Evolutionary conservation across 805 yeast species (phyloP), one percentile per base, ranked within the genome.

Genomic region (Candida takata): DNA sequence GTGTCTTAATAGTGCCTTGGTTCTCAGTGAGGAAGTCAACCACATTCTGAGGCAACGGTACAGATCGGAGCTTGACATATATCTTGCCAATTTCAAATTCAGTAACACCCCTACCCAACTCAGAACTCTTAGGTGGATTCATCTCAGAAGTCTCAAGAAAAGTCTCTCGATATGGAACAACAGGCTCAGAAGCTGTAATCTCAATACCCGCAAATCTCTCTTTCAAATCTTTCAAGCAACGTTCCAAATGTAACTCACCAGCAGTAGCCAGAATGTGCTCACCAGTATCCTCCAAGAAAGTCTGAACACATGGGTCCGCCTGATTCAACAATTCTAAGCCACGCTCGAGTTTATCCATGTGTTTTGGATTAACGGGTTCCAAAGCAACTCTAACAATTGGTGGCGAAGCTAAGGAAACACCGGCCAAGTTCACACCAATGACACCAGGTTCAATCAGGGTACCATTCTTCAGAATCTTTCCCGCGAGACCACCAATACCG

Each of bases 371-470:
- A 5, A 74, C 80, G 1, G 99, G 96, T 55, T 92, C 99, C n/a
- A 92, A 65, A 0, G 98, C 97, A 23, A 92, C 95, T 45, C 87
- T 77, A 47, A 92, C 85, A 54, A 92, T 90, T 1, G 98, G 98
- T 23, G 86, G 84, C n/a, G 83, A 74, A 12, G 81, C 72, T 36
- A 77, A 60, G 37, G 77, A 81, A 14, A 86, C 66, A 45, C 85
- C 82, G 0, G 95, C 95, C 34, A 80, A 63, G 47, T 81, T 81
- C n/a, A 78, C 77, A 27, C 87, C 88, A 5, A 70, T 62, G 2
- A 70, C 55, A 3, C 69, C 72, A 0, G 74, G 67, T 32, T 77
- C 67, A 6, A 84, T 67, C 33, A 86, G 56, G 0, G 98, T 88
- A 34, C 95, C 98, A 52, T 79, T 84, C 55, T 92, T 92, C 47